These are phyloP conservation scores for Fragilaria radians DNA, from an alignment of 108 stramenopile genomes.

Conservation along the genomic window DNA sequence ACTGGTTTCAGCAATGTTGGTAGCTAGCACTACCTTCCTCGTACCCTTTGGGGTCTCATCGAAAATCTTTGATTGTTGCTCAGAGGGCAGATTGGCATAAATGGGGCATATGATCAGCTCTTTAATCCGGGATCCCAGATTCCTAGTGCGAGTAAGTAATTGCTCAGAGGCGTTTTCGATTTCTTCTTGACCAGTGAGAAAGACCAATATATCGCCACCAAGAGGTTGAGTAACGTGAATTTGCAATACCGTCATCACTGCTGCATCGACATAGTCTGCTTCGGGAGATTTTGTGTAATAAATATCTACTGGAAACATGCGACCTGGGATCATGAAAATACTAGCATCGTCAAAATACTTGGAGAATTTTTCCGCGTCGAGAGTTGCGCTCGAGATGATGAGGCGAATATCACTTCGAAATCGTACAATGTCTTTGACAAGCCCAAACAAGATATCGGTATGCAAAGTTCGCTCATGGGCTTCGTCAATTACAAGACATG, in stretches of 20 bases:
- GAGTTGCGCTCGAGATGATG: conserved; percentile 94
- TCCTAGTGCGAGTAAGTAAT: conserved; percentile 72
- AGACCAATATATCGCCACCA: conserved; percentile 96
- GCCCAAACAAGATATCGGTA: conserved; percentile 95
- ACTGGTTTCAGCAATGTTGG: conserved; percentile 94
- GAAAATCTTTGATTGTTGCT: conserved; percentile 99
- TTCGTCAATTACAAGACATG: conserved; percentile 94
- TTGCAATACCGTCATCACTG: conserved; percentile 96
- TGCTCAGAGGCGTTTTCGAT: conserved; percentile 97
- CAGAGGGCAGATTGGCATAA: conserved; percentile 94
- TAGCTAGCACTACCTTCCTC: conserved; percentile 96
- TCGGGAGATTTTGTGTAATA: conserved; percentile 99
- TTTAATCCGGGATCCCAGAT: conserved; percentile 86
- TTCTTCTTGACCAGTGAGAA: conserved; percentile 98
- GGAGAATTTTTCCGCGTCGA: conserved; percentile 98
- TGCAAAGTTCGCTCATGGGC: conserved; percentile 98
- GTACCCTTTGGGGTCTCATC: conserved; percentile 91
- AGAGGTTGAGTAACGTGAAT: conserved; percentile 96
- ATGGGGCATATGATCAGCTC: conserved; percentile 98
- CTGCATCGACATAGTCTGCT: conserved; percentile 98
- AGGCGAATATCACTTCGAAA: conserved; percentile 91
- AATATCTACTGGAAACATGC: conserved; percentile 87
- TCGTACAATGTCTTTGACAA: conserved; percentile 95
- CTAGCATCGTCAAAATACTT: conserved; percentile 97
- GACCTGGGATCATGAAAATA: conserved; percentile 94